A percentile compares a stretch with the other conserved stretches of the same genome.
These are phyloP conservation scores for Ganoderma multipileum DNA, from an alignment of 1,284 basidiomycete genomes.

Conservation along the genomic window DNA sequence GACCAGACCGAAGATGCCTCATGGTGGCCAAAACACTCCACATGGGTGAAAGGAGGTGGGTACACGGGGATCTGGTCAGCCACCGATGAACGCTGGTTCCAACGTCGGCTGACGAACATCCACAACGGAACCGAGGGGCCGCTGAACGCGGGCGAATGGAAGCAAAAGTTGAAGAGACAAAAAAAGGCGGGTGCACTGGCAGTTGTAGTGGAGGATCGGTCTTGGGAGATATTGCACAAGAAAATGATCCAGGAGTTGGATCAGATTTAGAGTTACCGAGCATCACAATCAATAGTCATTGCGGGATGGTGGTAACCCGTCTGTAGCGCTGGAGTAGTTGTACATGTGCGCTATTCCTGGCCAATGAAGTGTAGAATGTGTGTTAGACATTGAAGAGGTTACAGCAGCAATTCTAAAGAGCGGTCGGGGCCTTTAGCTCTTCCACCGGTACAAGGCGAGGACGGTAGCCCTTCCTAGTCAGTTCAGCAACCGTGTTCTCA, in stretches of 20 bases:
- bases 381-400: too few species aligned
- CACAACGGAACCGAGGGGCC: neutral
- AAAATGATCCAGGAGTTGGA: too few species aligned
- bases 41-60: neutral
- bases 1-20: neutral
- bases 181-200: neutral
- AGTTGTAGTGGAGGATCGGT: too few species aligned
- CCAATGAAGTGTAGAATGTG: too few species aligned
- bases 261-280: too few species aligned
- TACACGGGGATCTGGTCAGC: neutral
- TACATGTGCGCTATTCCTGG: too few species aligned
- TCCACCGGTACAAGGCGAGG: neutral
- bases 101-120: neutral
- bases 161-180: neutral
- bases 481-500: neutral
- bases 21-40: neutral
- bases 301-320: too few species aligned
- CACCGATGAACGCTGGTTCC: neutral
- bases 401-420: too few species aligned
- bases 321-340: too few species aligned
- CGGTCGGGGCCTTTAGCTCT: neutral
- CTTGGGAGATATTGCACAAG: too few species aligned
- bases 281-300: too few species aligned
- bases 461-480: neutral
- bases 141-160: neutral